A percentile compares a stretch with the other conserved stretches of the same genome.
Evolutionary conservation across 768 basidiomycete species (phyloP).

Genomic region (Phaeotremella fagi): DNA sequence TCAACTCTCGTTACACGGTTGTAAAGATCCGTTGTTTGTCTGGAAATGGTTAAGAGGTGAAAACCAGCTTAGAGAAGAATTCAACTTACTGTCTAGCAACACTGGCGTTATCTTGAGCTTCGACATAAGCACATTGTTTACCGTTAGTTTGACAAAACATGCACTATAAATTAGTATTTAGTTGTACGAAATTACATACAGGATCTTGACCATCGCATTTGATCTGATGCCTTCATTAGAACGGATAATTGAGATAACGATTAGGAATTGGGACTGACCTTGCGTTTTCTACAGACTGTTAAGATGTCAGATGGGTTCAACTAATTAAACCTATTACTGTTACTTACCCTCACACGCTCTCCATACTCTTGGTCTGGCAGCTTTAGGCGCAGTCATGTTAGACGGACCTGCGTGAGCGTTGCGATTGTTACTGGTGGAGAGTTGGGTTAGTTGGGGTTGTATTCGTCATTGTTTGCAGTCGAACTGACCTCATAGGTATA

Average conservation of each 20-base stretch:
- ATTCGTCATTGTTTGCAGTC: too few relatives aligned
- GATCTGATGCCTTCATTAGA: not conserved
- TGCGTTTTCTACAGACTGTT: not conserved
- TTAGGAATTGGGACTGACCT: not conserved
- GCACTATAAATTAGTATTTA: not conserved
- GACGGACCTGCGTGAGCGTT: not conserved
- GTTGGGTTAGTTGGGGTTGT: not conserved
- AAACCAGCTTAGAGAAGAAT: not conserved
- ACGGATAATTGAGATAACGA: not conserved
- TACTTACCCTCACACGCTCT: not conserved
- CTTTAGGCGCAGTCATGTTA: not conserved
- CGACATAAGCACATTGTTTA: not conserved
- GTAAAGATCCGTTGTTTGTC: not conserved
- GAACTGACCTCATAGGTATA: too few relatives aligned
- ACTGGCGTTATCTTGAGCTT: not conserved
- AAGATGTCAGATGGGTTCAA: too few relatives aligned
- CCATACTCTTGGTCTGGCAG: not conserved
- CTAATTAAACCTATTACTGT: not conserved
- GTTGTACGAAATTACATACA: not conserved
- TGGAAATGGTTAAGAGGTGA: not conserved
- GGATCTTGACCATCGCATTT: not conserved
- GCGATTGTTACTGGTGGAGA: not conserved
- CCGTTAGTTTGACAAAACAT: not conserved
- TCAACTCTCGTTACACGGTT: not conserved
- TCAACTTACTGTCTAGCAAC: not conserved